Percentiles rank a stretch among this genome's conserved stretches.
Evolutionary conservation across 2,329 filamentous ascomycete genomes (phyloP).

Genomic region (Alternaria sp.): DNA sequence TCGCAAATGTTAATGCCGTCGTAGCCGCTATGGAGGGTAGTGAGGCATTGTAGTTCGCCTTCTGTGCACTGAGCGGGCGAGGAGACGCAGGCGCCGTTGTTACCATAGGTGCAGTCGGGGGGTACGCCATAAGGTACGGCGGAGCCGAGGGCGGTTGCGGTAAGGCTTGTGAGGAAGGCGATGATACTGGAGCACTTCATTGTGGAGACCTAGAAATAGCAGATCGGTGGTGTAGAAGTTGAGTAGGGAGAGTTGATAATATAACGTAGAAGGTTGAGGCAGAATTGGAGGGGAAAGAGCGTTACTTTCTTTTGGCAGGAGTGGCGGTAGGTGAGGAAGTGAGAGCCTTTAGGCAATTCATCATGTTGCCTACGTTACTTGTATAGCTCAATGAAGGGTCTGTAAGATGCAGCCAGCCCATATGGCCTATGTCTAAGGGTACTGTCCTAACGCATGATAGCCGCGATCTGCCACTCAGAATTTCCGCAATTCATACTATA

Average conservation of each 20-base stretch:
- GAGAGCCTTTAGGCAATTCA: neutral
- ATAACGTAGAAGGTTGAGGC: neutral
- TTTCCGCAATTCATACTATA: neutral
- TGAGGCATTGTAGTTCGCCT: neutral
- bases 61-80: neutral
- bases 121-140: neutral
- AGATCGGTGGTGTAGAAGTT: neutral
- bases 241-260: too few species aligned
- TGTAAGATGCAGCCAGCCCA: neutral
- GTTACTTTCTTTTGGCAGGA: neutral
- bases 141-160: neutral
- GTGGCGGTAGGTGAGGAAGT: neutral
- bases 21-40: neutral
- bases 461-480: rapidly evolving
- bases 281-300: neutral
- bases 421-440: neutral
- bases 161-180: neutral
- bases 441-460: rapidly evolving
- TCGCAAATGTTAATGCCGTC: neutral
- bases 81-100: neutral
- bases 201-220: neutral
- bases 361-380: neutral
- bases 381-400: neutral
- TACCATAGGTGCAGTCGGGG: neutral
- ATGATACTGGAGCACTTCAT: neutral